These are phyloP conservation scores for Ustulina deusta DNA, from an alignment of 2,329 filamentous ascomycete species.

Conservation along the genomic window DNA sequence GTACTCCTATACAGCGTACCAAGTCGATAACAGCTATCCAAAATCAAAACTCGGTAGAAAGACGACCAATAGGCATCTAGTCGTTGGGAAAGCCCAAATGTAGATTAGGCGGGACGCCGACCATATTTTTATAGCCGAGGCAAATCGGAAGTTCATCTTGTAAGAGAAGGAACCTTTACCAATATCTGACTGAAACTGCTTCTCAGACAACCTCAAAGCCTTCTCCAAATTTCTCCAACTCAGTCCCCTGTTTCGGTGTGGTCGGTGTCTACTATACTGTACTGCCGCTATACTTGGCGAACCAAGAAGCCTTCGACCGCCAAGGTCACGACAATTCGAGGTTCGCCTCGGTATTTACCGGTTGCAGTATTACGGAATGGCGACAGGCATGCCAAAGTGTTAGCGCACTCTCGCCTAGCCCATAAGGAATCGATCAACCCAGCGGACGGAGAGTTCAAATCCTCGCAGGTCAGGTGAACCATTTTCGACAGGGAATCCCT, in stretches of 20 bases:
- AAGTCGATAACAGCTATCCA: not conserved
- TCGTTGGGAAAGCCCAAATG: not conserved
- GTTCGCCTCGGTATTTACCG: not conserved
- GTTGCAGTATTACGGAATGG: not conserved
- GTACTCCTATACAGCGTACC: not conserved
- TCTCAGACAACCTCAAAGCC: slow-evolving; percentile 14
- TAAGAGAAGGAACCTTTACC: slow-evolving; percentile 11
- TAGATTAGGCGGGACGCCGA: not conserved
- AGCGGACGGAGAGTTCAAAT: slow-evolving; percentile 6
- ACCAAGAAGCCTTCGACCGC: not conserved
- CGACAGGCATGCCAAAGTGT: not conserved
- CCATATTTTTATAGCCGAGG: slow-evolving; percentile 29
- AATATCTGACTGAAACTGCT: slow-evolving; percentile 25
- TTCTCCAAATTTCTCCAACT: slow-evolving; percentile 41
- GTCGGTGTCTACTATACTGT: not conserved
- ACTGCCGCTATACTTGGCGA: not conserved
- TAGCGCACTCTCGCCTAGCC: slow-evolving; percentile 13
- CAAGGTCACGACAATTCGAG: not conserved
- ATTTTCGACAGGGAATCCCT: slow-evolving; percentile 31
- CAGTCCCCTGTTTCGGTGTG: slow-evolving; percentile 6
- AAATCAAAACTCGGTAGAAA: not conserved
- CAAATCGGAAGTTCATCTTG: slow-evolving; percentile 4
- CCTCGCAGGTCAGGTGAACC: slow-evolving; percentile 35
- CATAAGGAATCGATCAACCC: not conserved
- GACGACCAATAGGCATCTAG: not conserved